phyloP scores from a whole-genome alignment of 148 eudicot species.

The Rhododendron kiyosumense region DNA sequence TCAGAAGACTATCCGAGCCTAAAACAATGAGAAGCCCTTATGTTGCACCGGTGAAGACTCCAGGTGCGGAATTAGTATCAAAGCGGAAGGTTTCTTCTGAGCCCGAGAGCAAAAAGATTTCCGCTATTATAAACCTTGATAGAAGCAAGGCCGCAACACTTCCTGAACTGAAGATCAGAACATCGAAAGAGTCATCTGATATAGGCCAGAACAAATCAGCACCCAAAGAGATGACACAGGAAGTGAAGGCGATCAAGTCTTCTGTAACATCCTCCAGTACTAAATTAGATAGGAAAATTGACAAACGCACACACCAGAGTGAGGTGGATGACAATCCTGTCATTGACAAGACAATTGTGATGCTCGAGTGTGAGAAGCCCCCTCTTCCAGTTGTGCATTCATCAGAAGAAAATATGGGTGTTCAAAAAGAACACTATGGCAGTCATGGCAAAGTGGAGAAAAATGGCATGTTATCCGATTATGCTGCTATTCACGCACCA shows the following conservation, averaged over 20 bases:
- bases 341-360: slow-evolving; percentile 76
- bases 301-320: slow-evolving; percentile 16
- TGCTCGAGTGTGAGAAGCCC: slow-evolving; percentile 73
- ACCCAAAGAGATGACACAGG: slow-evolving; percentile 29
- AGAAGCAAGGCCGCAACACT: slow-evolving; percentile 57
- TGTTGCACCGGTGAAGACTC: slow-evolving; percentile 37
- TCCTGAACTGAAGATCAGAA: slow-evolving; percentile 56
- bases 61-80: slow-evolving; percentile 42
- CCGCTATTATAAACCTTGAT: slow-evolving; percentile 42
- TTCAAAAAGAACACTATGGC: slow-evolving; percentile 17
- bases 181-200: slow-evolving; percentile 38
- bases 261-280: slow-evolving; percentile 23
- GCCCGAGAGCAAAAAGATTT: slow-evolving; percentile 47
- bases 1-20: slow-evolving; percentile 92
- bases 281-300: slow-evolving; percentile 2
- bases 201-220: slow-evolving; percentile 31
- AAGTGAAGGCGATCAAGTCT: slow-evolving; percentile 22
- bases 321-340: slow-evolving; percentile 66
- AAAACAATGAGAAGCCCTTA: slow-evolving; percentile 39
- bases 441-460: slow-evolving; percentile 26
- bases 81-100: slow-evolving; percentile 42
- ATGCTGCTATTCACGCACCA: slow-evolving; percentile 30
- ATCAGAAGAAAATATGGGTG: slow-evolving; percentile 20
- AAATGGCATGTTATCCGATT: slow-evolving; percentile 17
- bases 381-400: slow-evolving; percentile 24